These are phyloP conservation scores for Circinella minor DNA, from an alignment of 371 early-diverging fungal genomes.

Conservation along the genomic window DNA sequence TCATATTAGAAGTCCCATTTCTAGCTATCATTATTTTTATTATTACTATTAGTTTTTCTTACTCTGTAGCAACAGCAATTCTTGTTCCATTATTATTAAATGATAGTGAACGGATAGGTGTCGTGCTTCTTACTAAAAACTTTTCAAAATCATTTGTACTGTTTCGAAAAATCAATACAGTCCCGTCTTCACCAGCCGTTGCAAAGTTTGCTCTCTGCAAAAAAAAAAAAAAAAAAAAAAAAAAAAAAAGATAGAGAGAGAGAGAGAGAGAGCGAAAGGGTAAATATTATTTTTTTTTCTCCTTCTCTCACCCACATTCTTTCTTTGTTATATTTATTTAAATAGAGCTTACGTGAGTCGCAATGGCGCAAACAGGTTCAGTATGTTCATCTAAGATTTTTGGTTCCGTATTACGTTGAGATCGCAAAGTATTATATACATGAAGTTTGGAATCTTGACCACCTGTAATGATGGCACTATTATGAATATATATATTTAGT, in stretches of 20 bases:
- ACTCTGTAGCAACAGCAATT: constrained; percentile 52
- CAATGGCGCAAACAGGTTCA: constrained; percentile 16
- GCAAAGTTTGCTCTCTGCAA: constrained; percentile 32
- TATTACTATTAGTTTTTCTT: constrained; percentile 9
- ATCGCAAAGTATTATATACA: constrained; percentile 10
- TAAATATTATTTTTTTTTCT: too few species aligned
- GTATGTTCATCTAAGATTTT: constrained; percentile 12
- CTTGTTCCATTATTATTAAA: constrained; percentile 38
- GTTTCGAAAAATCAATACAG: constrained; percentile 31
- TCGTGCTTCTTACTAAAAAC: constrained; percentile 38
- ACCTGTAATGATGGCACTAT: constrained; percentile 21
- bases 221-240: too few species aligned
- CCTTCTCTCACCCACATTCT: too few species aligned
- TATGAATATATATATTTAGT: background rate
- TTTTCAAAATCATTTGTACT: constrained; percentile 31
- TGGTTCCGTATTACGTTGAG: background rate
- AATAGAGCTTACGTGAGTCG: constrained; percentile 9
- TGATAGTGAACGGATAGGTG: constrained; percentile 36
- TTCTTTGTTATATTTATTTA: background rate
- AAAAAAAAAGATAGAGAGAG: too few species aligned
- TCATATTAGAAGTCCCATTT: background rate
- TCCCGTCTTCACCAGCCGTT: constrained; percentile 43
- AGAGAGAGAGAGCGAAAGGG: background rate
- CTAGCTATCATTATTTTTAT: background rate
- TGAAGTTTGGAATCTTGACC: constrained; percentile 19